Base-by-base conservation (phyloP, 108 stramenopile species). In the Craspedostauros australis region DNA sequence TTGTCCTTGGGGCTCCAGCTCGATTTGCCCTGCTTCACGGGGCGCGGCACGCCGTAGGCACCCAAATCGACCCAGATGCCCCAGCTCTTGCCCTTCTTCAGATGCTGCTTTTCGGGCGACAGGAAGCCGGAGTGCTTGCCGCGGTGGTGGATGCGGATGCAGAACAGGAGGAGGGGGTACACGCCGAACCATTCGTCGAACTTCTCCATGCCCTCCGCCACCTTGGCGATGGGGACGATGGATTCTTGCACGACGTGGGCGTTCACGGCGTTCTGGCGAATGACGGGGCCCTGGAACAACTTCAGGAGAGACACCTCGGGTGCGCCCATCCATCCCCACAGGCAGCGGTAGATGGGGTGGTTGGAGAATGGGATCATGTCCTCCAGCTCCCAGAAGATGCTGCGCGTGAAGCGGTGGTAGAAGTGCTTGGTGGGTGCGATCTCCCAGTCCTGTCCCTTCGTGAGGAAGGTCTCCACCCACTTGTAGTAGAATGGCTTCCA, bases 361-460 rank as follows among this genome's bases (percentile, higher is more conserved):
- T 82, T 75, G 16, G 71, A 68, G 41, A 72, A 69, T 18, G 81
- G 81, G 47, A 82, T 78, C 59, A 82, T 72, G 26, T 61, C 31
- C 42, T 77, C 72, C 61, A 79, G 54, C 46, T 82, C 81, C 81
- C 81, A 82, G 57, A 82, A 82, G 28, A 82, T 56, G 19, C 53
- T 40, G 37, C 51, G 49, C 18, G 77, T 79, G 54, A 66, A 63
- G 21, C 81, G 70, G 53, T 82, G 81, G 36, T 70, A 79, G 54
- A 68, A 82, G 62, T 78, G 52, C 19, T 38, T 42, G 22, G 76
- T 21, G 29, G 81, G 81, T 46, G 79, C 73, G 52, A 70, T 73
- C 43, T 82, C 81, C 6, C 28, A 23, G 25, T 34, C 22, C 28
- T 25, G 14, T 7, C 52, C 41, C 46, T 63, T 44, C 37, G 28